A percentile compares a stretch with the other conserved stretches of the same genome.
Evolutionary conservation across 1,284 basidiomycete genomes (phyloP).

Genomic region (Leccinum solheimii): DNA sequence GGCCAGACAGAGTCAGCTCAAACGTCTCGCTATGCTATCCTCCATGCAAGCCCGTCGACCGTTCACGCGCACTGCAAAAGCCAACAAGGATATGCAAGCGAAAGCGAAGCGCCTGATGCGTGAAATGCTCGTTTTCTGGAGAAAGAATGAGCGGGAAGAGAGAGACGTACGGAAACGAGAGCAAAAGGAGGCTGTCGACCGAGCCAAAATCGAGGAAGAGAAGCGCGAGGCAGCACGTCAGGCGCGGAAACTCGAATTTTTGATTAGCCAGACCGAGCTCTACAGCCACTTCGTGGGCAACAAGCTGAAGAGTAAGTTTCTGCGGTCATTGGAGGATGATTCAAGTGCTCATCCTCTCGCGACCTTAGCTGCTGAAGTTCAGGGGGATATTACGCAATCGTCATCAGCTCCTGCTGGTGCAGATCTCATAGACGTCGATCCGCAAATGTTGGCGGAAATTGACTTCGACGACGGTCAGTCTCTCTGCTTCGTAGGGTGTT

Average conservation of each 20-base stretch:
- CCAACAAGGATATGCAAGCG: constrained; percentile 84
- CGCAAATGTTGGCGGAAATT: constrained; percentile 68
- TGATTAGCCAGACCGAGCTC: constrained; percentile 98
- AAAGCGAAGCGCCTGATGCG: constrained; percentile 89
- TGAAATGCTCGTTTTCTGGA: constrained; percentile 97
- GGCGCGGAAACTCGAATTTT: constrained; percentile 96
- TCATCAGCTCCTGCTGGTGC: constrained; percentile 57
- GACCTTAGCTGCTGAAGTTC: constrained; percentile 78
- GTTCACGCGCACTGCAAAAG: constrained; percentile 78
- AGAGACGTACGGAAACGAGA: constrained; percentile 91
- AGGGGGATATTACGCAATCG: constrained; percentile 61
- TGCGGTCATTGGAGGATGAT: constrained; percentile 8
- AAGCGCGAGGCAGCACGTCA: constrained; percentile 94
- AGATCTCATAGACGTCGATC: constrained; percentile 54
- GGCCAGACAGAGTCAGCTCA: constrained; percentile 65
- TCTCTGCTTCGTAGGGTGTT: neutral
- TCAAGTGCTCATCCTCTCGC: constrained; percentile 21
- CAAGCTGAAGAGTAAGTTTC: constrained; percentile 88
- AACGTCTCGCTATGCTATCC: constrained; percentile 76
- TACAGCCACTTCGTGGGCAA: constrained; percentile 99
- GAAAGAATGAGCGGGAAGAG: constrained; percentile 97
- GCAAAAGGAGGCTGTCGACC: constrained; percentile 90
- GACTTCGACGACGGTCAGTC: constrained; percentile 90
- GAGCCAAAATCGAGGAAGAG: constrained; percentile 93
- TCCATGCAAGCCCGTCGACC: constrained; percentile 83